Conservation (phyloP, 768 basidiomycete genomes). For the Tulasnella sp. region DNA sequence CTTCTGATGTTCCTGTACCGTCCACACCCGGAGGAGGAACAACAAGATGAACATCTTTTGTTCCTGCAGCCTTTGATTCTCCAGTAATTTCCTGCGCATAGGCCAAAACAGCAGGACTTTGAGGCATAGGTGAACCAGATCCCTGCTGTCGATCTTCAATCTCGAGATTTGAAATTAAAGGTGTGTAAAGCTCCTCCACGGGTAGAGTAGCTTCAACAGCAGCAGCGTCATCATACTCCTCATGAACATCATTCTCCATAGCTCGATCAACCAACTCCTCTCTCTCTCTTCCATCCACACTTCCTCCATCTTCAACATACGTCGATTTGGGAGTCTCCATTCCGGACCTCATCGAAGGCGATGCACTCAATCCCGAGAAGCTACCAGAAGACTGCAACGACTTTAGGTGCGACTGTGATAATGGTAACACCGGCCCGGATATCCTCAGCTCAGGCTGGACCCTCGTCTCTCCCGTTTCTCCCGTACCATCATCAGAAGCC, state of each 20-base stretch:
- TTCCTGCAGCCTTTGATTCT: too few relatives aligned
- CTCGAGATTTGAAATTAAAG: too few relatives aligned
- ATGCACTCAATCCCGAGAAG: too few relatives aligned
- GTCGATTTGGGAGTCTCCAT: constrained; percentile 11
- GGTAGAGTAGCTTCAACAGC: constrained; percentile 3
- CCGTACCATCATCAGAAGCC: not conserved
- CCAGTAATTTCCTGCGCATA: not conserved
- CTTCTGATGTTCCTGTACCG: too few relatives aligned
- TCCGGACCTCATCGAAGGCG: not conserved
- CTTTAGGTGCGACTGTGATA: not conserved
- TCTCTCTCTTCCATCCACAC: not conserved
- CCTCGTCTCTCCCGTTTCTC: constrained; percentile 1
- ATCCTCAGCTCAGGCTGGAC: constrained; percentile 11
- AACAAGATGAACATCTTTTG: not conserved
- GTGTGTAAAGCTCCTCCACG: not conserved
- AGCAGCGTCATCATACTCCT: constrained; percentile 2
- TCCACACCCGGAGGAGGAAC: not conserved
- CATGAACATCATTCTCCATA: constrained; percentile 1
- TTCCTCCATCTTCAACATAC: constrained; percentile 11
- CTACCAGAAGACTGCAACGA: constrained; percentile 6
- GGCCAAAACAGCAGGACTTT: constrained; percentile 6
- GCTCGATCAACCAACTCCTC: not conserved
- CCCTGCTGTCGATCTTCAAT: not conserved
- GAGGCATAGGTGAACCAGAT: not conserved
- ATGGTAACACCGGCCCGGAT: constrained; percentile 2